phyloP scores from a whole-genome alignment of 352 stramenopile species.

The Pythium vanterpoolii region DNA sequence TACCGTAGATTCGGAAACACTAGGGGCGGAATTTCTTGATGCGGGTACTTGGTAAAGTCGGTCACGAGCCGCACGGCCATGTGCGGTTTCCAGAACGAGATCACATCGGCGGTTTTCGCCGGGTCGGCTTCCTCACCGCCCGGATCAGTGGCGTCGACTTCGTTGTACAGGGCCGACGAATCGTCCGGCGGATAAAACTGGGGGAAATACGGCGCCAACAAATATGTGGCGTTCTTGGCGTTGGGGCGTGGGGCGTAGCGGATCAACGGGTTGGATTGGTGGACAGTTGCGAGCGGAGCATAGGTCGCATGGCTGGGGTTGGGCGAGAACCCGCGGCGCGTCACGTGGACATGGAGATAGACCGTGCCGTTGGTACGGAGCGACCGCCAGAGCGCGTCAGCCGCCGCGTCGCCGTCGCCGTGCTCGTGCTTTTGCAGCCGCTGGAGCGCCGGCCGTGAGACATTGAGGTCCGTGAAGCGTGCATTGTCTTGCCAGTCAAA shows the following conservation, averaged over 20 bases:
- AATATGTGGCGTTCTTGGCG: slow-evolving; percentile 56
- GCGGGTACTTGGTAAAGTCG: slow-evolving; percentile 65
- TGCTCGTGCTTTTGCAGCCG: slow-evolving; percentile 3
- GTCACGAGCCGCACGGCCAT: slow-evolving; percentile 71
- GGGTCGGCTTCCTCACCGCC: slow-evolving; percentile 20
- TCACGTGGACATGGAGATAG: slow-evolving; percentile 74
- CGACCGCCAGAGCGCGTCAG: slow-evolving; percentile 30
- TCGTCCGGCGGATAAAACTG: slow-evolving; percentile 11
- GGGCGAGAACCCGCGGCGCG: slow-evolving; percentile 42
- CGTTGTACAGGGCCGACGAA: slow-evolving; percentile 4
- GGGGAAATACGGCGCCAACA: slow-evolving; percentile 35
- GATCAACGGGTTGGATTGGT: slow-evolving; percentile 61
- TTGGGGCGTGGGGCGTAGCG: slow-evolving; percentile 55
- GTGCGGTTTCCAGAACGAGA: slow-evolving; percentile 78
- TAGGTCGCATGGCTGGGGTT: slow-evolving; percentile 39
- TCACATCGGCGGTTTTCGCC: slow-evolving; percentile 30
- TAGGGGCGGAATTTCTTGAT: slow-evolving; percentile 60
- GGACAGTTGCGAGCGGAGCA: slow-evolving; percentile 55
- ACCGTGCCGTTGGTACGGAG: slow-evolving; percentile 54
- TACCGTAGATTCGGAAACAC: slow-evolving; percentile 72
- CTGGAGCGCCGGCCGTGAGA: slow-evolving; percentile 30
- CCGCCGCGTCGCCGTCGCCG: not conserved
- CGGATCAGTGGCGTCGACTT: slow-evolving; percentile 11
- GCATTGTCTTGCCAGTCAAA: slow-evolving; percentile 74
- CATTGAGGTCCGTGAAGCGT: slow-evolving; percentile 45